These are phyloP conservation scores for Wallacemonas sp. DNA, from an alignment of 208 protist species.

Conservation along the genomic window DNA sequence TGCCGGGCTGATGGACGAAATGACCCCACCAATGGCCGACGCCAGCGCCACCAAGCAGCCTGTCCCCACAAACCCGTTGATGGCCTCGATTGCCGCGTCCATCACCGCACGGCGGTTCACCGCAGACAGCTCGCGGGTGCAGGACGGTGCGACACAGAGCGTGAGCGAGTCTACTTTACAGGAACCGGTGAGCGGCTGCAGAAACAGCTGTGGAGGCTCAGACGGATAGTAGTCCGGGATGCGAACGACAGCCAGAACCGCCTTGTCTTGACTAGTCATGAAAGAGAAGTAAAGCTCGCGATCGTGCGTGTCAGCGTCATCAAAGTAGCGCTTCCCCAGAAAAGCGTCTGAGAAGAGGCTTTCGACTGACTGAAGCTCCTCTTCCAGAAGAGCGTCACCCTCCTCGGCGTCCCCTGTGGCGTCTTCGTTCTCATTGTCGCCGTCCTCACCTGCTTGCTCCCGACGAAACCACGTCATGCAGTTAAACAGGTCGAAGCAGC, in stretches of 20 bases:
- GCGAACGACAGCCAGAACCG: constrained; percentile 55
- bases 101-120: constrained; percentile 52
- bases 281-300: constrained; percentile 73
- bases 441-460: constrained; percentile 30
- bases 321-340: constrained; percentile 51
- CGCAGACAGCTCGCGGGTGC: constrained; percentile 66
- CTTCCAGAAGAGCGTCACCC: constrained; percentile 31
- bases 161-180: constrained; percentile 2
- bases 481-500: constrained; percentile 84
- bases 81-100: constrained; percentile 68
- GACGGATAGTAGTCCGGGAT: constrained; percentile 77
- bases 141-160: constrained; percentile 37
- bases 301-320: constrained; percentile 51
- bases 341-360: constrained; percentile 72
- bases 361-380: constrained; percentile 65
- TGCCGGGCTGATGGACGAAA: constrained; percentile 26
- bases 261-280: constrained; percentile 38
- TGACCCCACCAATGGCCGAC: constrained; percentile 55
- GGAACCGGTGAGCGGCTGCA: constrained; percentile 42
- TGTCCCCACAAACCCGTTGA: constrained; percentile 56
- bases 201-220: constrained; percentile 65
- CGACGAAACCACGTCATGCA: constrained; percentile 76
- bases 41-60: constrained; percentile 73
- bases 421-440: constrained; percentile 5
- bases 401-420: constrained; percentile 36